phyloP scores from a whole-genome alignment of 257 asterid species.

The Ligustrum vulgare region DNA sequence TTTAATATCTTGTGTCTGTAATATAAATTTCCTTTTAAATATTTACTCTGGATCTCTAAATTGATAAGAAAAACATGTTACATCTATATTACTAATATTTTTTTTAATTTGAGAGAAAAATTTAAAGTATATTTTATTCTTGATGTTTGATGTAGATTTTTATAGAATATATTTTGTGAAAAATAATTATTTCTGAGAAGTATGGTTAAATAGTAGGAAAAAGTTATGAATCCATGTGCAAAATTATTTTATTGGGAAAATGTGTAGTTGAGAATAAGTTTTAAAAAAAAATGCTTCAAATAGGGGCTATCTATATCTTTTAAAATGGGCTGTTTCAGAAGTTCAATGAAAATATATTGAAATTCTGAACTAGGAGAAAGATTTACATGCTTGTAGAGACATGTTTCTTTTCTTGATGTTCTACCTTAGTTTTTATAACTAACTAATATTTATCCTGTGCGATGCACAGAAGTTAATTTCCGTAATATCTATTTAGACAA shows the following conservation, averaged over 20 bases:
- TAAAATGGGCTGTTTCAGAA: neutral
- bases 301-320: neutral
- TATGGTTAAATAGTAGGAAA: too few relatives aligned
- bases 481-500: too few relatives aligned
- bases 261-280: too few relatives aligned
- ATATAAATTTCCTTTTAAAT: neutral
- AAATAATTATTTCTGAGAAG: too few relatives aligned
- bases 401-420: neutral
- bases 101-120: neutral
- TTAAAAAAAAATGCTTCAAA: too few relatives aligned
- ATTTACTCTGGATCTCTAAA: neutral
- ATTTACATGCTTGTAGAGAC: neutral
- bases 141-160: too few relatives aligned
- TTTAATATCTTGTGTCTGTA: neutral
- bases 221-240: too few relatives aligned
- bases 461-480: too few relatives aligned
- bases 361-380: neutral
- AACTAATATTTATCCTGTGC: too few relatives aligned
- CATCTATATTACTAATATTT: too few relatives aligned
- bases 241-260: too few relatives aligned
- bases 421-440: neutral
- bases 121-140: neutral
- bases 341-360: neutral
- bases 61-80: neutral
- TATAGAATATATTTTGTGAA: too few relatives aligned